Conservation (phyloP, 371 early-diverging fungal genomes). For the Synchytrium microbalum region DNA sequence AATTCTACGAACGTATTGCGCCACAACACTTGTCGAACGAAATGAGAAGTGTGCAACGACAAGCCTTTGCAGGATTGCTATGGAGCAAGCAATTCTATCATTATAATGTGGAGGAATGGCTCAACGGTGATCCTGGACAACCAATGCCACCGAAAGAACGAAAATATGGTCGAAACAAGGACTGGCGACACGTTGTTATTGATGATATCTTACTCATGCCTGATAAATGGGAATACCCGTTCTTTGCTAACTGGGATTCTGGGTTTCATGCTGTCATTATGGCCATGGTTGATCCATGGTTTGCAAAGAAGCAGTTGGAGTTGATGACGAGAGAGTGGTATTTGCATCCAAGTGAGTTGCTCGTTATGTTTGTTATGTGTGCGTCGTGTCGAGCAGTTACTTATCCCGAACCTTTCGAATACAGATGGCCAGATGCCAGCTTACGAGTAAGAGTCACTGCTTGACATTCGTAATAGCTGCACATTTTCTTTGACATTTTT, state of each 20-base stretch:
- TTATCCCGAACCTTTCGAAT: too few relatives aligned
- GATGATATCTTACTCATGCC: constrained; percentile 26
- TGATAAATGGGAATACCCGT: constrained; percentile 28
- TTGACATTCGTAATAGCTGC: too few relatives aligned
- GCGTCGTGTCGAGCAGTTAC: too few relatives aligned
- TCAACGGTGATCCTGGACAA: constrained; percentile 21
- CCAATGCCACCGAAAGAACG: constrained; percentile 18
- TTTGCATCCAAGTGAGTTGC: constrained; percentile 20
- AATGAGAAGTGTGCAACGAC: constrained; percentile 17
- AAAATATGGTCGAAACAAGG: constrained; percentile 15
- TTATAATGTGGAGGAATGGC: constrained; percentile 17
- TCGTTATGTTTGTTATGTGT: too few relatives aligned
- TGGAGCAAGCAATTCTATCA: constrained; percentile 27
- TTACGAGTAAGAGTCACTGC: too few relatives aligned
- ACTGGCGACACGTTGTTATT: constrained; percentile 22
- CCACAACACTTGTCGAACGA: too few relatives aligned
- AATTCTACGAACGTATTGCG: constrained; percentile 15
- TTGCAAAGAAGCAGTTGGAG: constrained; percentile 22
- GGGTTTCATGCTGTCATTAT: constrained; percentile 21
- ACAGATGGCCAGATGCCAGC: too few relatives aligned
- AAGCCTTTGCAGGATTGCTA: constrained; percentile 24
- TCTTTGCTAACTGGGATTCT: constrained; percentile 24
- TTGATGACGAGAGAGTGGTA: constrained; percentile 25
- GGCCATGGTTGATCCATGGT: constrained; percentile 20
- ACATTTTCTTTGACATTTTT: too few relatives aligned